phyloP scores from a whole-genome alignment of 495 filamentous ascomycete species.

The Lindgomyces ingoldianus region DNA sequence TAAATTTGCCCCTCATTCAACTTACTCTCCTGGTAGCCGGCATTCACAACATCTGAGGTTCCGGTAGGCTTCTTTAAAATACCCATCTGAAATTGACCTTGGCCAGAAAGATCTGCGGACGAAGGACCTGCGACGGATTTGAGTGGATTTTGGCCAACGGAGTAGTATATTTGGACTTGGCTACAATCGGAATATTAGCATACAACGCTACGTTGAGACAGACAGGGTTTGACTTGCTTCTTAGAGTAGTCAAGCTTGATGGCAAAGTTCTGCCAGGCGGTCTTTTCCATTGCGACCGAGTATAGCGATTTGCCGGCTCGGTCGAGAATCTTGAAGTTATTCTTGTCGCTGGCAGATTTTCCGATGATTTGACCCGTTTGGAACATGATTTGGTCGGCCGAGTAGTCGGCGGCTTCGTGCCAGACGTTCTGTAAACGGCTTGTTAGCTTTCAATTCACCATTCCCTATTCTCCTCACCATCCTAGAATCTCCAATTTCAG shows the following conservation, averaged over 20 bases:
- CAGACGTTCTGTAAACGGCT: constrained; percentile 30
- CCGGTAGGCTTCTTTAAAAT: constrained; percentile 38
- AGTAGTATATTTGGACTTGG: constrained; percentile 35
- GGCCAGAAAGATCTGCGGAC: constrained; percentile 24
- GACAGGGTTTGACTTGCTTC: constrained; percentile 20
- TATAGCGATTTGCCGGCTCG: constrained; percentile 28
- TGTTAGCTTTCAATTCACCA: background rate
- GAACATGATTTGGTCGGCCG: constrained; percentile 34
- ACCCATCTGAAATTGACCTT: constrained; percentile 36
- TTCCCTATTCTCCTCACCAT: background rate
- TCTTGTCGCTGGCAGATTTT: constrained; percentile 32
- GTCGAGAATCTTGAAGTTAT: constrained; percentile 38
- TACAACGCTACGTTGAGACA: background rate
- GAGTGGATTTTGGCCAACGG: constrained; percentile 24
- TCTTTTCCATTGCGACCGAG: constrained; percentile 31
- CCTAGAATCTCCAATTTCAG: no score
- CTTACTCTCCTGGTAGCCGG: constrained; percentile 35
- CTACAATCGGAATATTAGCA: constrained; percentile 15
- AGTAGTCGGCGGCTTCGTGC: constrained; percentile 39
- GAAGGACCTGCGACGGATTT: constrained; percentile 24
- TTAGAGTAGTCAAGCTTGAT: constrained; percentile 33
- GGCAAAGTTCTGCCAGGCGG: constrained; percentile 37
- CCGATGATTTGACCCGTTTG: constrained; percentile 34
- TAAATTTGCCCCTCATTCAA: constrained; percentile 37
- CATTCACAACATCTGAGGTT: constrained; percentile 34